These are phyloP conservation scores for Toxicodendron radicans DNA, from an alignment of 345 rosid species.

Conservation along the genomic window DNA sequence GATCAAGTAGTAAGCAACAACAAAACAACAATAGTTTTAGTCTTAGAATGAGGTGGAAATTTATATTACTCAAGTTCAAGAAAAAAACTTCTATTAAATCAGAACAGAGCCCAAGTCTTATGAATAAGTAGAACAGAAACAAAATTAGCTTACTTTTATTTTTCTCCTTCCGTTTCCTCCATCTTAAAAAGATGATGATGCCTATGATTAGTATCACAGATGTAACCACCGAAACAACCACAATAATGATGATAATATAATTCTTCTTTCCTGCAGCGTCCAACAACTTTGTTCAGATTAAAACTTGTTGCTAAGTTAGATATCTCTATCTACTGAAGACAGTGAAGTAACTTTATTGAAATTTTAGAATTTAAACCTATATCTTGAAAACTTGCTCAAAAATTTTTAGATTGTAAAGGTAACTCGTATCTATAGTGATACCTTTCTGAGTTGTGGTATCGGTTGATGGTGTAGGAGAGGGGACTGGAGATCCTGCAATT, in stretches of 20 bases:
- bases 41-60: not conserved
- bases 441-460: not conserved
- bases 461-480: not conserved
- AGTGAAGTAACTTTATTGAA: not conserved
- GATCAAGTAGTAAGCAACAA: not conserved
- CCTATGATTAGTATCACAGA: slow-evolving; percentile 14
- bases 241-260: not conserved
- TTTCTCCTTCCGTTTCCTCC: slow-evolving; percentile 5
- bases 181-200: slow-evolving; percentile 13
- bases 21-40: not conserved
- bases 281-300: not conserved
- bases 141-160: slow-evolving; percentile 16
- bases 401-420: not conserved
- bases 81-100: not conserved
- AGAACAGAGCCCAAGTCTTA: not conserved
- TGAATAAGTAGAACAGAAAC: not conserved
- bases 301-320: not conserved
- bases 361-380: not conserved
- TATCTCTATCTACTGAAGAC: not conserved
- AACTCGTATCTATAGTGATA: not conserved
- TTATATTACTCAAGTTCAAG: not conserved
- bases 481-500: not conserved
- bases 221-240: slow-evolving; percentile 15
- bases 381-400: no score
- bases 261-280: slow-evolving; percentile 19